These are phyloP conservation scores for Rusavskia elegans DNA, from an alignment of 495 filamentous ascomycete species.

Conservation along the genomic window DNA sequence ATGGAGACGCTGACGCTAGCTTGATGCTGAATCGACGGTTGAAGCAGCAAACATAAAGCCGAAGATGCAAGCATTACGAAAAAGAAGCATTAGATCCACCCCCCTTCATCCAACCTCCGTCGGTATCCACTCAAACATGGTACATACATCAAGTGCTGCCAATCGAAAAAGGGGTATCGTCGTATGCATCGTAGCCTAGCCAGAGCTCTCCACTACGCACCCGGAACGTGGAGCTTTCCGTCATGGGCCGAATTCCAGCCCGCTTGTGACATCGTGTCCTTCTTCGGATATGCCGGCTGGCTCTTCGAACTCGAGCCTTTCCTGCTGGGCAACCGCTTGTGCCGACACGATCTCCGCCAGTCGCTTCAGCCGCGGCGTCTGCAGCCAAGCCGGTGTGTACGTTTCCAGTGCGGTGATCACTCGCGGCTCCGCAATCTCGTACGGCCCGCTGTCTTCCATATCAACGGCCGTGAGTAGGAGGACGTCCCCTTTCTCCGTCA, in stretches of 20 bases:
- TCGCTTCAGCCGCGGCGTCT: conserved; percentile 86
- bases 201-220: not conserved
- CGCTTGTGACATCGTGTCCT: conserved; percentile 6
- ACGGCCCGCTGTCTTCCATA: conserved; percentile 99
- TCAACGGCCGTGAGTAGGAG: conserved; percentile 85
- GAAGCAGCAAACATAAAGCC: no score
- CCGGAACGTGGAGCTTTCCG: not conserved
- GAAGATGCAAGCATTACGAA: no score
- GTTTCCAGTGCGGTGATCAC: conserved; percentile 94
- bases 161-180: conserved; percentile 10
- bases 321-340: conserved; percentile 86
- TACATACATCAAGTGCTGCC: conserved; percentile 5
- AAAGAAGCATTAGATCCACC: no score
- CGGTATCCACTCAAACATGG: conserved; percentile 6
- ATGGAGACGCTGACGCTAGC: no score
- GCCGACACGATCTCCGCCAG: conserved; percentile 94
- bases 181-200: conserved; percentile 3
- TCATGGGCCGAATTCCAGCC: conserved; percentile 1
- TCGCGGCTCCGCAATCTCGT: conserved; percentile 94
- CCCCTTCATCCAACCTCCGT: conserved; percentile 7
- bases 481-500: conserved; percentile 97
- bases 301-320: conserved; percentile 50
- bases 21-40: no score
- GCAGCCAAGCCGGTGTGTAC: conserved; percentile 92
- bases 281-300: conserved; percentile 28